Evolutionary conservation across 805 yeast species (phyloP).

Genomic region (Pichia nakasei): DNA sequence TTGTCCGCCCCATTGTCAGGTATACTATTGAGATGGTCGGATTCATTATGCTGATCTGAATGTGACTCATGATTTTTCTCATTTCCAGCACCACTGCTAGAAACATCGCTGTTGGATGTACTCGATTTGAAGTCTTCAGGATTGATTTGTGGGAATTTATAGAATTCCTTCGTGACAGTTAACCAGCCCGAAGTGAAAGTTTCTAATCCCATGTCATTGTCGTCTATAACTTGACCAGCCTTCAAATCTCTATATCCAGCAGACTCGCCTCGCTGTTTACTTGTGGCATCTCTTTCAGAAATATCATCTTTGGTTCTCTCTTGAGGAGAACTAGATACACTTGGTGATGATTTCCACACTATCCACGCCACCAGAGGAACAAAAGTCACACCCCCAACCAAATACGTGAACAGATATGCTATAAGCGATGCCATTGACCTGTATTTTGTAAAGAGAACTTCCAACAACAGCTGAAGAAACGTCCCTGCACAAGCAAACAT

Average conservation of each 20-base stretch:
- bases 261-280: constrained; percentile 18
- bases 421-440: background rate
- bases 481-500: too few relatives aligned
- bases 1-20: background rate
- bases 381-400: constrained; percentile 77
- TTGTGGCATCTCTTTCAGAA: constrained; percentile 21
- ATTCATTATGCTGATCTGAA: background rate
- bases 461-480: too few relatives aligned
- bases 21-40: background rate
- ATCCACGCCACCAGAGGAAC: constrained; percentile 47
- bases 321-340: constrained; percentile 17
- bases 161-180: constrained; percentile 72
- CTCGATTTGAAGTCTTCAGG: constrained; percentile 18
- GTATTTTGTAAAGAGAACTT: too few relatives aligned
- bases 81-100: background rate
- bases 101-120: constrained; percentile 2
- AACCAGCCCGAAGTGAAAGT: constrained; percentile 70
- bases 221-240: constrained; percentile 60
- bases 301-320: constrained; percentile 8
- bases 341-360: constrained; percentile 33
- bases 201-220: constrained; percentile 49
- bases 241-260: constrained; percentile 31
- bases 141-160: constrained; percentile 38
- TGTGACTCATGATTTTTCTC: background rate
- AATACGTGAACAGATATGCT: constrained; percentile 19